Percentiles rank a stretch among this genome's conserved stretches.
Conservation (phyloP, 306 rosid species). For the Betula pendula region DNA sequence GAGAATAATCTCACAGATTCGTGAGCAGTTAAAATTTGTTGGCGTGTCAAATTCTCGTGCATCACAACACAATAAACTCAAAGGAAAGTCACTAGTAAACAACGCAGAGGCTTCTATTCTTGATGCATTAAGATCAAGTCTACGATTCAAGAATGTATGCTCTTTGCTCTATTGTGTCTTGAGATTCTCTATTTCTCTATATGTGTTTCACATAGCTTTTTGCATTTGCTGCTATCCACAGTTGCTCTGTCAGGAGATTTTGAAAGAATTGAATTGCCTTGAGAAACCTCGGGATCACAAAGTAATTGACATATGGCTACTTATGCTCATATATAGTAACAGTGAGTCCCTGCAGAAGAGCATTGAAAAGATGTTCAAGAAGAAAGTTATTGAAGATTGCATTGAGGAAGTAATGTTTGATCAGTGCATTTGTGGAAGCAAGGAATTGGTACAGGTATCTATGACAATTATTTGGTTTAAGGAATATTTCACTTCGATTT, state of each 20-base stretch:
- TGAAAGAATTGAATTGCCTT: slow-evolving; percentile 39
- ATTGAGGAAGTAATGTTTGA: slow-evolving; percentile 37
- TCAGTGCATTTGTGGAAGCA: slow-evolving; percentile 40
- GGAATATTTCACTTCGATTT: background rate
- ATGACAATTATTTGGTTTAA: background rate
- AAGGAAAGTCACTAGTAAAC: slow-evolving; percentile 31
- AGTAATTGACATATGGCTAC: slow-evolving; percentile 44
- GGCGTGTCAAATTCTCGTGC: slow-evolving; percentile 28
- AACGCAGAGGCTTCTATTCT: slow-evolving; percentile 38
- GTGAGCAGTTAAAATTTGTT: slow-evolving; percentile 40
- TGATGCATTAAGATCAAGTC: slow-evolving; percentile 43
- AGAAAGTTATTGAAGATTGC: slow-evolving; percentile 38
- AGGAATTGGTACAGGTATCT: slow-evolving; percentile 34
- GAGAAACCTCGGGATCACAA: slow-evolving; percentile 42
- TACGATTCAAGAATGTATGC: slow-evolving; percentile 42
- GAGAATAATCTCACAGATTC: slow-evolving; percentile 41
- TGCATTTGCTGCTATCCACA: background rate
- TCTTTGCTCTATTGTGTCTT: background rate
- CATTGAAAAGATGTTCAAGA: slow-evolving; percentile 37
- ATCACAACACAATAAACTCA: slow-evolving; percentile 29
- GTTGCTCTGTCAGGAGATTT: slow-evolving; percentile 45
- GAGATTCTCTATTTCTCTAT: background rate
- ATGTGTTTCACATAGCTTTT: background rate
- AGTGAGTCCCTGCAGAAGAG: slow-evolving; percentile 44
- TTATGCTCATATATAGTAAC: slow-evolving; percentile 40